A percentile compares a stretch with the other conserved stretches of the same genome.
Evolutionary conservation across 2,329 filamentous ascomycete species (phyloP).

Genomic region (Chrysosporium queenslandicum): DNA sequence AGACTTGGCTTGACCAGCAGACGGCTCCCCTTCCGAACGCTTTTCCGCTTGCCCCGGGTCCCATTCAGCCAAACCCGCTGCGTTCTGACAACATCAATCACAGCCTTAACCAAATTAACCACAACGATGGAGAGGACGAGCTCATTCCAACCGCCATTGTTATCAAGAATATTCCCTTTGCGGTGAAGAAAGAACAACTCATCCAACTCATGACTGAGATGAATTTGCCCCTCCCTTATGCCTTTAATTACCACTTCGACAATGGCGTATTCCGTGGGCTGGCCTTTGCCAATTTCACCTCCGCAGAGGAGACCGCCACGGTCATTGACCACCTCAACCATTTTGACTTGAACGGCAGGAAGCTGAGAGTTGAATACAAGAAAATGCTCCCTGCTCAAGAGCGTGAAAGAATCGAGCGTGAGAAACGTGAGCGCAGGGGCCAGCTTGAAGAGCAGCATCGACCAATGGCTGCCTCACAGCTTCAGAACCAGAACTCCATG

Average conservation of each 20-base stretch:
- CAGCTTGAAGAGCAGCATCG: constrained; percentile 96
- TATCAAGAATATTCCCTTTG: constrained; percentile 99
- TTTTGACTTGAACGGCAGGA: constrained; percentile 86
- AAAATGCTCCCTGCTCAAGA: constrained; percentile 97
- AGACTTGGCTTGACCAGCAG: constrained; percentile 57
- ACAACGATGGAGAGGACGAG: constrained; percentile 54
- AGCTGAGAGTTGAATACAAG: constrained; percentile 95
- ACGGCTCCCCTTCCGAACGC: constrained; percentile 40
- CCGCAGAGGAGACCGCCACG: constrained; percentile 79
- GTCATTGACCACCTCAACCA: constrained; percentile 95
- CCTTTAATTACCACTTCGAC: constrained; percentile 99
- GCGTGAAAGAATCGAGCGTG: constrained; percentile 87
- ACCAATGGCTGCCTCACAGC: constrained; percentile 51
- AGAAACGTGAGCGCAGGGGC: constrained; percentile 90
- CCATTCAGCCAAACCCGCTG: constrained; percentile 34
- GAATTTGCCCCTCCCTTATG: constrained; percentile 87
- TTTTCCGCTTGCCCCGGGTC: constrained; percentile 37
- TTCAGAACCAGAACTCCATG: constrained; percentile 78
- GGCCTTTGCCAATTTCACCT: constrained; percentile 97
- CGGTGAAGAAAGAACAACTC: constrained; percentile 92
- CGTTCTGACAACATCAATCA: constrained; percentile 35
- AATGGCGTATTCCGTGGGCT: constrained; percentile 93
- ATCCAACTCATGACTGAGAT: constrained; percentile 90
- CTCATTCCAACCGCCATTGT: constrained; percentile 97
- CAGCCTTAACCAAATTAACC: constrained; percentile 22